Evolutionary conservation across 2,329 filamentous ascomycete species (phyloP).

Genomic region (Penicillium sp.): DNA sequence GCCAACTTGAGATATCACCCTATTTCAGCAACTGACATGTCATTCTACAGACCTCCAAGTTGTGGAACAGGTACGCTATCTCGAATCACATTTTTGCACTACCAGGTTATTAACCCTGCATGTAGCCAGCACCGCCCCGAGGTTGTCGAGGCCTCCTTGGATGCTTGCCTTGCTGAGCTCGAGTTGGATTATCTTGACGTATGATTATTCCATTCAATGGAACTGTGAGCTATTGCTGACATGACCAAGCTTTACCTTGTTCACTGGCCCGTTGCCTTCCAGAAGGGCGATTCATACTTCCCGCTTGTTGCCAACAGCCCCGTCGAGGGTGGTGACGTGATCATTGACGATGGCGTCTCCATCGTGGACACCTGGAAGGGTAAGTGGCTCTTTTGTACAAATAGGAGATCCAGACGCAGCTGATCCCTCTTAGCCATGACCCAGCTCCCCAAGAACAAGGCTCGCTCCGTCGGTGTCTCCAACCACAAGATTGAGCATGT

Average conservation of each 20-base stretch:
- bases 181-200: slow-evolving; percentile 49
- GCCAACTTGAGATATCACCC: not conserved
- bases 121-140: slow-evolving; percentile 40
- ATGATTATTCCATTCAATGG: slow-evolving; percentile 11
- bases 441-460: slow-evolving; percentile 37
- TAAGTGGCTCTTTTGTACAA: slow-evolving; percentile 9
- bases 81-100: too few relatives aligned
- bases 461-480: slow-evolving; percentile 36
- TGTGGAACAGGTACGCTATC: slow-evolving; percentile 44
- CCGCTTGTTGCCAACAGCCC: slow-evolving; percentile 36
- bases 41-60: slow-evolving; percentile 45
- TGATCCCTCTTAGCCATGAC: slow-evolving; percentile 31
- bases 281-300: slow-evolving; percentile 38
- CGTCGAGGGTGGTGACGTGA: slow-evolving; percentile 32
- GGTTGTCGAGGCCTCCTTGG: slow-evolving; percentile 44
- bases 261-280: slow-evolving; percentile 42
- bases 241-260: slow-evolving; percentile 31
- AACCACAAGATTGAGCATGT: slow-evolving; percentile 36
- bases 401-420: not conserved
- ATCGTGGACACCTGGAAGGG: slow-evolving; percentile 39
- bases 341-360: slow-evolving; percentile 40
- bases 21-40: not conserved
- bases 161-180: slow-evolving; percentile 45
- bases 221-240: not conserved
- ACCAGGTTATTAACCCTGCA: slow-evolving; percentile 1